Evolutionary conservation across 805 yeast species (phyloP), one percentile per base, ranked within the genome.

Genomic region (Monosporozyma yasuniensis): DNA sequence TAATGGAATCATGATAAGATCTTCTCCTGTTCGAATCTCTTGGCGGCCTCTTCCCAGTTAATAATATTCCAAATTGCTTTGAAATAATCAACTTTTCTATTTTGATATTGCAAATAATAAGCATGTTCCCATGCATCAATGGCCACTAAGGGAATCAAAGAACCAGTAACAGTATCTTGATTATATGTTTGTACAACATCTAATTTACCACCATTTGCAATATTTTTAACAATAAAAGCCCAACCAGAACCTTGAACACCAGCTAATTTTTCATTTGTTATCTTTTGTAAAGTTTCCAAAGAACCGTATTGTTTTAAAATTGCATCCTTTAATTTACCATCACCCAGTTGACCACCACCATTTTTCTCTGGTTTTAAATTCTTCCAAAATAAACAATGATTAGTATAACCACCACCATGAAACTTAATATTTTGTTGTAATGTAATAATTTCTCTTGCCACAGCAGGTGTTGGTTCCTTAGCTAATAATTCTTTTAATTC

Each of bases 91-190:
- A 69, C 95, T 77, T 89, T 88, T 66, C 83, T 89, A 73, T 88
- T 88, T 73, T 86, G 83, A 76, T 88, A 88, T 71, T 88, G 96
- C 70, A 89, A 76, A 77, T 88, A 88, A 77, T 88, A 88, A 49
- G 96, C 96, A 65, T 88, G 96, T 72, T 88, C 96, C 96, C 96
- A 88, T 53, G 96, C 95, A 61, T 88, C 96, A 65, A 88, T 85
- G 49, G 96, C 96, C 50, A 89, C 77, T 61, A 89, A 71, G 43
- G 96, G 95, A 44, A 78, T 72, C 66, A 79, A 75, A 9, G 78
- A 66, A 46, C 87, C 86, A 46, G 81, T 73, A 39, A 85, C 88
- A 16, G 93, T 85, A 70, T 88, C 96, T 72, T 88, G 96, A 76
- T 88, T 88, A 58, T 80, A 74, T 58, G 87, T 84, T 67, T 86